These are phyloP conservation scores for Hymenoscyphus fraxineus DNA, from an alignment of 2,329 filamentous ascomycete genomes.

Conservation along the genomic window DNA sequence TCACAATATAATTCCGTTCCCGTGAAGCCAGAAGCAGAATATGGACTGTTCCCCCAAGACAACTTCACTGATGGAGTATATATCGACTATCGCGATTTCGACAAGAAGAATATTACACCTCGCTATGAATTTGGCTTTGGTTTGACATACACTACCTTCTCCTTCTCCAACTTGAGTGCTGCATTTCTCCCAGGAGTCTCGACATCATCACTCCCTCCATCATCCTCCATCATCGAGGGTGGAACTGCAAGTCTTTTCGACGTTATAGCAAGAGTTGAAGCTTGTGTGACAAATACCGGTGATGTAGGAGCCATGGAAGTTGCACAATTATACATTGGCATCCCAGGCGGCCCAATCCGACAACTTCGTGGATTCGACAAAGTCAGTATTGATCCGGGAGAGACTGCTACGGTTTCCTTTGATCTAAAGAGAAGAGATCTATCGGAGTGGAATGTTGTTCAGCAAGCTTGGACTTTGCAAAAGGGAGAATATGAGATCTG, in stretches of 20 bases:
- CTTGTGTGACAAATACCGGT: constrained; percentile 52
- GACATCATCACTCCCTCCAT: background rate
- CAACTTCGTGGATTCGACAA: constrained; percentile 66
- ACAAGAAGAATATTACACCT: constrained; percentile 36
- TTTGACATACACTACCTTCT: constrained; percentile 30
- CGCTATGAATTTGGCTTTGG: constrained; percentile 42
- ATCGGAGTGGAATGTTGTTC: constrained; percentile 73
- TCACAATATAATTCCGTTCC: constrained; percentile 41
- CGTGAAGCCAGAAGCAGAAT: constrained; percentile 29
- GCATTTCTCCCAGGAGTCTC: constrained; percentile 13
- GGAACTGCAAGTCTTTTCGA: constrained; percentile 55
- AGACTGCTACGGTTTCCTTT: constrained; percentile 60
- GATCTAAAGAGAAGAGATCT: constrained; percentile 74
- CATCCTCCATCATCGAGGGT: constrained; percentile 31
- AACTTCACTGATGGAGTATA: constrained; percentile 40
- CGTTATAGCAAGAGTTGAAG: constrained; percentile 44
- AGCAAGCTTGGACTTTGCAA: constrained; percentile 70
- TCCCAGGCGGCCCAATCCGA: constrained; percentile 53
- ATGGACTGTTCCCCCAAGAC: constrained; percentile 36
- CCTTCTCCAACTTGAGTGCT: background rate
- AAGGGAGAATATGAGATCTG: constrained; percentile 20
- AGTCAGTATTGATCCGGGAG: constrained; percentile 65
- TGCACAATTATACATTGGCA: constrained; percentile 31
- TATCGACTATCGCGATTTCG: constrained; percentile 51
- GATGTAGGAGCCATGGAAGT: constrained; percentile 31